A percentile compares a stretch with the other conserved stretches of the same genome.
phyloP scores from a whole-genome alignment of 345 rosid genomes.

The Trapa incisa region DNA sequence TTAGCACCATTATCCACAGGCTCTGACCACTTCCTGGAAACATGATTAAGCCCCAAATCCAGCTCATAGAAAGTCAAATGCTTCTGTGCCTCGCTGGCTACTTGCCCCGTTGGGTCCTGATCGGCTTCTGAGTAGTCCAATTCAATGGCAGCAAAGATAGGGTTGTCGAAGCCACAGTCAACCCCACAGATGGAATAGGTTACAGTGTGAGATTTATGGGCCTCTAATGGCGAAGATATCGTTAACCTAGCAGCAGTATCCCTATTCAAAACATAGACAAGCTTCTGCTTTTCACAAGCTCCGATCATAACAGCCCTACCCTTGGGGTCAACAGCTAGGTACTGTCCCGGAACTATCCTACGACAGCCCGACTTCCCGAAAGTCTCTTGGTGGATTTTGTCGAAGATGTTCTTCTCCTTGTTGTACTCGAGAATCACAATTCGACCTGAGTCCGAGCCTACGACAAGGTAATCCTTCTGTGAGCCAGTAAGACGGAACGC shows the following conservation, averaged over 20 bases:
- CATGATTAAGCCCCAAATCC: slow-evolving; percentile 92
- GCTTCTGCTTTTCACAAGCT: slow-evolving; percentile 93
- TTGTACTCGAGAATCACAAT: slow-evolving; percentile 85
- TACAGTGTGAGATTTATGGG: slow-evolving; percentile 88
- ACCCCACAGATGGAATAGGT: slow-evolving; percentile 78
- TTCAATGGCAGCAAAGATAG: slow-evolving; percentile 84
- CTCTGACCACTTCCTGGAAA: slow-evolving; percentile 93
- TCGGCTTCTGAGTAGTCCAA: slow-evolving; percentile 95
- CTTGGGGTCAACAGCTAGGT: slow-evolving; percentile 82
- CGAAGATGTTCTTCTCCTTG: slow-evolving; percentile 73
- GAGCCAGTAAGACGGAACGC: slow-evolving; percentile 91
- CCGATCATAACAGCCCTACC: slow-evolving; percentile 93
- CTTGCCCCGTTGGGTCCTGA: slow-evolving; percentile 78
- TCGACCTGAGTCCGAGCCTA: slow-evolving; percentile 97
- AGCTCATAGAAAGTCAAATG: slow-evolving; percentile 89
- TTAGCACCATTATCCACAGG: slow-evolving; percentile 95
- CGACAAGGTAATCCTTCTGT: slow-evolving; percentile 79
- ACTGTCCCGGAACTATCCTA: slow-evolving; percentile 93
- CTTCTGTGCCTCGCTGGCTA: slow-evolving; percentile 91
- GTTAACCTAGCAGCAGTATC: slow-evolving; percentile 94
- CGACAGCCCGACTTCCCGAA: slow-evolving; percentile 94
- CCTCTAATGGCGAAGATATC: slow-evolving; percentile 93
- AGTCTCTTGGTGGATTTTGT: slow-evolving; percentile 88
- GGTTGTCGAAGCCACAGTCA: slow-evolving; percentile 95
- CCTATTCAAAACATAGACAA: slow-evolving; percentile 85